phyloP scores from a whole-genome alignment of 805 yeast genomes.

The Helenozyma baotianmanensis region DNA sequence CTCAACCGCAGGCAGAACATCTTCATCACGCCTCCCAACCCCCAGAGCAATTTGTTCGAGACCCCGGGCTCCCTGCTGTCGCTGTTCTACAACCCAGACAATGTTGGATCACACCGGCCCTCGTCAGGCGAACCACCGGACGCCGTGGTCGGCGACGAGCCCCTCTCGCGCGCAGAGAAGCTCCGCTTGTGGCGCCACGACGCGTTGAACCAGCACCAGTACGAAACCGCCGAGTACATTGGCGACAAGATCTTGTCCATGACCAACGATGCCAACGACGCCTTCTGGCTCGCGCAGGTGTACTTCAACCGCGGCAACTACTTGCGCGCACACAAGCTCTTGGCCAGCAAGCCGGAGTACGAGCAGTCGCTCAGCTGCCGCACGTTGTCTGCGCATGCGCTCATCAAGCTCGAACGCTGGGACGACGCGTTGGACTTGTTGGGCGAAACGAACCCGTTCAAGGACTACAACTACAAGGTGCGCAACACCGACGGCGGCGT shows the following conservation, averaged over 20 bases:
- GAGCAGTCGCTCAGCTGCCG: conserved; percentile 69
- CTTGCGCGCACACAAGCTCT: conserved; percentile 69
- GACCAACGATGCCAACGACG: conserved; percentile 86
- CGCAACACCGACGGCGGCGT: conserved; percentile 75
- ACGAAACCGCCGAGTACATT: conserved; percentile 80
- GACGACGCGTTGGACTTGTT: conserved; percentile 86
- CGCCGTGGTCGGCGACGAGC: conserved; percentile 23
- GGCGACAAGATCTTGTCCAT: conserved; percentile 86
- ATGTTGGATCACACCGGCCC: conserved; percentile 10
- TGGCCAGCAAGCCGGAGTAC: conserved; percentile 50
- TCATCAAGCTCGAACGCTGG: conserved; percentile 67
- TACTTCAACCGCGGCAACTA: conserved; percentile 72
- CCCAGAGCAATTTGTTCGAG: conserved; percentile 39
- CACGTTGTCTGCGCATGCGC: conserved; percentile 72
- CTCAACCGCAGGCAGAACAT: conserved; percentile 40
- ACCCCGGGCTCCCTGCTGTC: conserved; percentile 38
- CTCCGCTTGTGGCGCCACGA: conserved; percentile 90
- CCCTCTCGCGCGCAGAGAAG: conserved; percentile 75
- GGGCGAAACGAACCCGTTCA: conserved; percentile 79
- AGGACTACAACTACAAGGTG: conserved; percentile 35
- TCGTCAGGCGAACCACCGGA: not conserved
- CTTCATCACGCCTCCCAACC: conserved; percentile 47
- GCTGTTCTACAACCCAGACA: conserved; percentile 33
- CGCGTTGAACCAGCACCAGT: conserved; percentile 88
- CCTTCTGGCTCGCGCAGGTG: conserved; percentile 94